Evolutionary conservation across 1,284 basidiomycete genomes (phyloP).

Genomic region (Hymenochaete sp.): DNA sequence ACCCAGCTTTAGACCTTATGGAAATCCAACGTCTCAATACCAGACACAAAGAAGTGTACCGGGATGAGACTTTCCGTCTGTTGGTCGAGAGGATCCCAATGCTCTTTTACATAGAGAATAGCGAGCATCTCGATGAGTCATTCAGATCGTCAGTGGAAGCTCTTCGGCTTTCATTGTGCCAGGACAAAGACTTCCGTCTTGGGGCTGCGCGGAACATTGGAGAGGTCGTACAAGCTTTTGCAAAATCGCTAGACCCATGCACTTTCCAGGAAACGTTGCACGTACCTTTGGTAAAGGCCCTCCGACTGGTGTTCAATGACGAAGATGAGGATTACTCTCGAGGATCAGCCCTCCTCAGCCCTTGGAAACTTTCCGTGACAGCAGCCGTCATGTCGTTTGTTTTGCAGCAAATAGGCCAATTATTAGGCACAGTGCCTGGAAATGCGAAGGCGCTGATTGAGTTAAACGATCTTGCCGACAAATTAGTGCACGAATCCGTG

Average conservation of each 20-base stretch:
- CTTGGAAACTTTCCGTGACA: conserved; percentile 74
- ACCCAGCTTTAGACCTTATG: conserved; percentile 44
- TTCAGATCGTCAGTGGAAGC: conserved; percentile 39
- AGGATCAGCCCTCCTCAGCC: conserved; percentile 56
- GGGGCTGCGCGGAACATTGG: conserved; percentile 66
- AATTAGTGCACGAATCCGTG: conserved; percentile 62
- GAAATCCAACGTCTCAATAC: conserved; percentile 61
- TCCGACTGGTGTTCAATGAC: conserved; percentile 55
- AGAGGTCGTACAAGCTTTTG: conserved; percentile 57
- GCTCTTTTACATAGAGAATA: conserved; percentile 62
- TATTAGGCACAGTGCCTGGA: conserved; percentile 46
- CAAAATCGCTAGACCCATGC: conserved; percentile 45
- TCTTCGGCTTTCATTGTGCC: conserved; percentile 51
- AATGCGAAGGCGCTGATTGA: conserved; percentile 44
- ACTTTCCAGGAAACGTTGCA: conserved; percentile 42
- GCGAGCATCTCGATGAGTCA: conserved; percentile 38
- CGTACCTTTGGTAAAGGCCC: conserved; percentile 55
- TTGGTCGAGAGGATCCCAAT: conserved; percentile 56
- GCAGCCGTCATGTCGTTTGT: conserved; percentile 69
- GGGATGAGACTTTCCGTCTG: conserved; percentile 51
- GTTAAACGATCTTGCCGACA: conserved; percentile 53
- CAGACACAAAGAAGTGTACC: conserved; percentile 55
- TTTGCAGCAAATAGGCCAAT: conserved; percentile 59
- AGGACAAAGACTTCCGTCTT: conserved; percentile 54
- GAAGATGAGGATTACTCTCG: conserved; percentile 24